Base-by-base conservation (phyloP, 1,284 basidiomycete genomes). In the Neonothopanus nambi region DNA sequence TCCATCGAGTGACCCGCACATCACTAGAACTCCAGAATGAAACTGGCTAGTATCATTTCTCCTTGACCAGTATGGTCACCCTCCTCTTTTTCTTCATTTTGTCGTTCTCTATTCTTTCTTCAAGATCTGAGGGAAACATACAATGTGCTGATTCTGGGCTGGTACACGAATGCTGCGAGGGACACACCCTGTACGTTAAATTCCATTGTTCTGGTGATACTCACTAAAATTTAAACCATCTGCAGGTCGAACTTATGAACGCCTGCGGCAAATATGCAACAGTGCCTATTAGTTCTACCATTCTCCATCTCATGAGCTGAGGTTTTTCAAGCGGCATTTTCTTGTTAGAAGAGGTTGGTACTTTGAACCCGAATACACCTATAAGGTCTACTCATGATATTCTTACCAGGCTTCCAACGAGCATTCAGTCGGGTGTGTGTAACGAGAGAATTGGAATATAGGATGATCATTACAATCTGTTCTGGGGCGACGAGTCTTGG, bases 251-350 rank as follows among this genome's bases (percentile, higher is more conserved):
- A 68, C 67, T 0, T 69, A 69, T 54, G 63, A 67, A 41, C 57
- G 61, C 17, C 49, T 69, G 15, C 65, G 67, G 36, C 63, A 62
- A 50, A 65, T 66, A 52, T 69, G 67, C 56, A 64, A 65, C 42
- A 24, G 50, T 12, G 21, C 53, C 5, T 68, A 67, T 67, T 44
- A 52, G 65, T 54, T 13, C 12, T 17, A 35, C 17, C 35, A 17
- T 39, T 12, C 24, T 6, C n/a, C 5, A 24, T 41, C 26, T 30
- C 12, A 12, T n/a, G n/a, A n/a, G n/a, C n/a, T n/a, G 20, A 18
- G 30, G 28, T 11, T 21, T 45, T 20, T 11, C 42, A 3, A 13
- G 8, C 43, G 24, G 41, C 3, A 5, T 52, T 42, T 20, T 41
- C 43, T 37, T 40, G 3, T n/a, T 26, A 63, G 62, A 56, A 43